phyloP scores from a whole-genome alignment of 495 filamentous ascomycete species.

The Trichoderma erinaceum region DNA sequence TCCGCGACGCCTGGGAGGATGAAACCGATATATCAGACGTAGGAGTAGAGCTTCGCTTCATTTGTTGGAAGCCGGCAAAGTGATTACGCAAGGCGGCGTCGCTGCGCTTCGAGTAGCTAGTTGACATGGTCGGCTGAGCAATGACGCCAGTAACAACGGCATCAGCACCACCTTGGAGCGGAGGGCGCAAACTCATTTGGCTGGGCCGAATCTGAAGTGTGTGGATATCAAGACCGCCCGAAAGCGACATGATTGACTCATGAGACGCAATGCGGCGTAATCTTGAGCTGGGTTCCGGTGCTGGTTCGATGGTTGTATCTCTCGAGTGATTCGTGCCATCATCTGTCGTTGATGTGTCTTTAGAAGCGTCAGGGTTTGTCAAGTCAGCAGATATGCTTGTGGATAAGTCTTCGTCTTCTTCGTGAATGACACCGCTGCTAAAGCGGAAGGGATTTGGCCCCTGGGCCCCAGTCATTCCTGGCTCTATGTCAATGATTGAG shows the following conservation, averaged over 20 bases:
- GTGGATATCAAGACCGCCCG: conserved; percentile 50
- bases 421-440: conserved; percentile 18
- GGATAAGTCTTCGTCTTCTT: conserved; percentile 26
- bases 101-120: conserved; percentile 30
- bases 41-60: conserved; percentile 21
- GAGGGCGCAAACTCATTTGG: conserved; percentile 40
- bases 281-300: conserved; percentile 10
- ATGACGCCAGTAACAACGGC: conserved; percentile 37
- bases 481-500: conserved; percentile 16
- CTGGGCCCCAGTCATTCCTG: conserved; percentile 22
- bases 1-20: conserved; percentile 24
- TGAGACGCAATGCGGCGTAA: conserved; percentile 42
- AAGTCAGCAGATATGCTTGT: not conserved
- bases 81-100: conserved; percentile 36
- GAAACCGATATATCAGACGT: conserved; percentile 16
- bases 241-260: conserved; percentile 50
- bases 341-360: not conserved
- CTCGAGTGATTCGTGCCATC: conserved; percentile 1
- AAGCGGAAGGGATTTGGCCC: conserved; percentile 16
- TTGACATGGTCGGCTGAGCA: conserved; percentile 35
- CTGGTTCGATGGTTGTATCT: not conserved
- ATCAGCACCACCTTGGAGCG: conserved; percentile 34
- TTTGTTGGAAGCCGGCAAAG: conserved; percentile 25
- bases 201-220: conserved; percentile 47
- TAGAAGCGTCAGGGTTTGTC: conserved; percentile 1